Base-by-base conservation (phyloP, 2,329 filamentous ascomycete species). In the Arthrinium phaeospermum region DNA sequence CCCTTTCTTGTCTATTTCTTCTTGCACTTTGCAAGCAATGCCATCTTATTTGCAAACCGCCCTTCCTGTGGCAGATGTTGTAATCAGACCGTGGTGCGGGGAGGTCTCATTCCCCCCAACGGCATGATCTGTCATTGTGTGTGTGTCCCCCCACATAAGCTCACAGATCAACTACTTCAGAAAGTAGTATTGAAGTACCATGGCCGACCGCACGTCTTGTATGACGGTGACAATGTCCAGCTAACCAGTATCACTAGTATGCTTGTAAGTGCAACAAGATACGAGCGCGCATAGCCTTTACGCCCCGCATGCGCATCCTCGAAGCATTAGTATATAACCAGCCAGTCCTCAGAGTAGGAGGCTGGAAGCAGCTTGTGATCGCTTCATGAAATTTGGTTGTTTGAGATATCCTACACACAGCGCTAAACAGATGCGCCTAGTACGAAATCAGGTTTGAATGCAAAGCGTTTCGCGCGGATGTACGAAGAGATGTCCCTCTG, bases 401-500 rank as follows among this genome's bases (percentile, higher is more conserved):
- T 30, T 14, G 51, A 34, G 16, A 12, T 30, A 30, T 22, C 53
- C 53, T 61, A 22, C 7, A n/a, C 22, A 27, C 49, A 37, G 24
- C 19, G 34, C 34, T 49, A 7, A 30, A 14, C 10, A 16, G 67
- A 3, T 22, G 27, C 44, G 12, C n/a, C 70, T 30, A 77, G 69
- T 3, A 47, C 70, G 69, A 76, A 79, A 5, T 77, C 73, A 8
- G 78, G 75, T 45, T 83, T 76, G 19, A 85, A 77, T 53, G 76
- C 77, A 75, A 92, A 92, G 0, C 89, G 89, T 7, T 80, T 77
- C 8, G 76, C 79, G 41, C 85, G 83, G 46, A 93, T 89, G 75
- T 87, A 93, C 12, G 86, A 83, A 77, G 91, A 93, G 37, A 94
- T 86, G 77, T 95, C 89, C 2, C 78, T 78, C 79, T 91, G 87